Conservation (phyloP, 192 early-diverging fungal species). For the Coemansia nantahalensis region DNA sequence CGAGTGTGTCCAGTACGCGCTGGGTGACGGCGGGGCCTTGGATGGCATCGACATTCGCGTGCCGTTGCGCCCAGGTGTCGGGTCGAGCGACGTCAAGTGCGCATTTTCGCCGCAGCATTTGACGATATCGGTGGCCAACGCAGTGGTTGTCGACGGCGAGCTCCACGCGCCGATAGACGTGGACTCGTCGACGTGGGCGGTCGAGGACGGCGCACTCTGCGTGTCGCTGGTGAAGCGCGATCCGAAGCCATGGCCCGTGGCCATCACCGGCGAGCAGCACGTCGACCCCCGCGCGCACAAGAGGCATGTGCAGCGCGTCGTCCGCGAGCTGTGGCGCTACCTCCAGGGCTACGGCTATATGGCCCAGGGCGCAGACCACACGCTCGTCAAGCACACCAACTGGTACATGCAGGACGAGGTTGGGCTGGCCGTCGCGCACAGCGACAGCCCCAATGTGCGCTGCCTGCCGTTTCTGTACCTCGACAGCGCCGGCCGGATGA, state of each 20-base stretch:
- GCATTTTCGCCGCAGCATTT: conserved; percentile 20
- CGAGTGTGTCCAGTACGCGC: conserved; percentile 30
- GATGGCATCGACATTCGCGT: conserved; percentile 41
- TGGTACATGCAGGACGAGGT: conserved; percentile 61
- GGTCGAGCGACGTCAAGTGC: conserved; percentile 21
- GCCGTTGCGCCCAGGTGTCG: conserved; percentile 11
- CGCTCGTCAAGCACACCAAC: conserved; percentile 28
- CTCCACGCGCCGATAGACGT: conserved; percentile 20
- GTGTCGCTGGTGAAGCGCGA: conserved; percentile 34
- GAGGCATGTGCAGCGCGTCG: conserved; percentile 41
- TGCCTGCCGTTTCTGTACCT: conserved; percentile 66
- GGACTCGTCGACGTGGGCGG: conserved; percentile 32
- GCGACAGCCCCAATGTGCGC: conserved; percentile 58
- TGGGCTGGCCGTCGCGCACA: conserved; percentile 62
- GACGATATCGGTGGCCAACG: conserved; percentile 11
- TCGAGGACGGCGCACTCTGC: conserved; percentile 26
- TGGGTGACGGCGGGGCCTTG: conserved; percentile 19
- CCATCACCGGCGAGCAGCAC: conserved; percentile 28
- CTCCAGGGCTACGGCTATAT: conserved; percentile 48
- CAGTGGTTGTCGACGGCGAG: conserved; percentile 29
- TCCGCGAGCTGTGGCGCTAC: conserved; percentile 43
- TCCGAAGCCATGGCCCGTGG: conserved; percentile 30
- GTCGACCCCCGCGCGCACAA: conserved; percentile 21
- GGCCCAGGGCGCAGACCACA: conserved; percentile 19
- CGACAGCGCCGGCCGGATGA: conserved; percentile 49